Evolutionary conservation across 2,329 filamentous ascomycete genomes (phyloP), one percentile per base, ranked within the genome.

Genomic region (Fusarium guadeloupense): DNA sequence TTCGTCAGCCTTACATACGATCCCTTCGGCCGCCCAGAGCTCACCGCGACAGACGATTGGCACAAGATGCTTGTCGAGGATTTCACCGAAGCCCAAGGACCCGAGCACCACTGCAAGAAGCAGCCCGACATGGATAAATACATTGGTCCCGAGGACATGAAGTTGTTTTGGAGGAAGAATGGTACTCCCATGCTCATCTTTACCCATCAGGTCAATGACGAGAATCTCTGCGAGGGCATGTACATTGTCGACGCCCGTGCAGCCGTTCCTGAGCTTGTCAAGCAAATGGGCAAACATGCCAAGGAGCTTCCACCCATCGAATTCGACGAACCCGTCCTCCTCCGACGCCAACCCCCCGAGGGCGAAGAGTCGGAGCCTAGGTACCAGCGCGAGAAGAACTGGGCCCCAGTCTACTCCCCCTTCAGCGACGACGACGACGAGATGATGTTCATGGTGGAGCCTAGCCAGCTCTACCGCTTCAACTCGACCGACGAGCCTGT

Each of bases 91-190:
- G 16, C 23, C 6, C 54, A 59, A n/a, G 64, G 64, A 3, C 64
- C 64, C 2, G 52, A 67, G 19, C 64, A 67, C 35, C 64, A 67
- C 47, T 67, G 64, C 64, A 62, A 55, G 40, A 33, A n/a, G 3
- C 49, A 67, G 41, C 64, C 64, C 20, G 39, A 62, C 16, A 67
- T 67, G 64, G 64, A 67, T 35, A 67, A 62, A 64, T 67, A 67
- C 43, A 67, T 67, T 21, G 64, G 64, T 2, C 64, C 64, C 5
- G 64, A 67, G 34, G 64, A 67, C 16, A 67, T 67, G 64, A 67
- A 67, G 49, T 53, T 67, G 31, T 67, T 67, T 34, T 67, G 64
- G 64, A 67, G 60, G 34, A 64, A 64, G 30, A 54, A 59, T 2
- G 64, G 64, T 1, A 66, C 64, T 6, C 64, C 64, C 7, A 58